Evolutionary conservation across 305 asterid genomes (phyloP).

Genomic region (Fraxinus sp.): DNA sequence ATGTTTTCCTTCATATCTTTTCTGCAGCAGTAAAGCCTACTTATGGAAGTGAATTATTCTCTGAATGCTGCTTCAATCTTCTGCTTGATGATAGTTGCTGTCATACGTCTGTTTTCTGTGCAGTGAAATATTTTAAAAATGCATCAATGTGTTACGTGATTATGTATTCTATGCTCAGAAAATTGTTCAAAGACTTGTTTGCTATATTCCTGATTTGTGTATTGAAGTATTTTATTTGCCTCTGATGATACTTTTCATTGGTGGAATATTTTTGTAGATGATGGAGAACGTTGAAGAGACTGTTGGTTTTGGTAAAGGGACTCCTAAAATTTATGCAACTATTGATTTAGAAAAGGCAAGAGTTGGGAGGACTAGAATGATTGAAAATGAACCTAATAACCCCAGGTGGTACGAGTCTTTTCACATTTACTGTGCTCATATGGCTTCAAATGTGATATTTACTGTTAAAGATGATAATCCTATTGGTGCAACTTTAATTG

Average conservation of each 20-base stretch:
- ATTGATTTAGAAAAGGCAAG: constrained; percentile 81
- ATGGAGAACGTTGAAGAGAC: constrained; percentile 62
- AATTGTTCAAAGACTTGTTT: not conserved
- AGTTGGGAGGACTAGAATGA: constrained; percentile 71
- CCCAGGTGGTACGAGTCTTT: constrained; percentile 85
- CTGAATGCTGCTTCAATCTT: not conserved
- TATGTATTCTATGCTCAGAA: not conserved
- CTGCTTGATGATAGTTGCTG: not conserved
- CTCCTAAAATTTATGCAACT: constrained; percentile 72
- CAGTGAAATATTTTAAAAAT: not conserved
- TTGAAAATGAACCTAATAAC: constrained; percentile 68
- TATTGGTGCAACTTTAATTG: constrained; percentile 85
- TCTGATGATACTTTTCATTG: constrained; percentile 10
- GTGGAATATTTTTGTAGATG: constrained; percentile 42
- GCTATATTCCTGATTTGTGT: not conserved
- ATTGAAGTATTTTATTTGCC: constrained; percentile 2
- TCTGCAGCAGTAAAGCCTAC: not conserved
- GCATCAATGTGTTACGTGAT: not conserved
- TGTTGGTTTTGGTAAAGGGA: constrained; percentile 75
- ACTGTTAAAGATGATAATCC: constrained; percentile 85
- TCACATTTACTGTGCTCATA: constrained; percentile 80
- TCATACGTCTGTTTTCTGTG: not conserved
- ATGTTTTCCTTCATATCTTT: not conserved
- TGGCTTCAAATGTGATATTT: constrained; percentile 65
- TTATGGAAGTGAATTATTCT: not conserved